These are phyloP conservation scores for Podaxis sp. DNA, from an alignment of 768 basidiomycete genomes.

Conservation along the genomic window DNA sequence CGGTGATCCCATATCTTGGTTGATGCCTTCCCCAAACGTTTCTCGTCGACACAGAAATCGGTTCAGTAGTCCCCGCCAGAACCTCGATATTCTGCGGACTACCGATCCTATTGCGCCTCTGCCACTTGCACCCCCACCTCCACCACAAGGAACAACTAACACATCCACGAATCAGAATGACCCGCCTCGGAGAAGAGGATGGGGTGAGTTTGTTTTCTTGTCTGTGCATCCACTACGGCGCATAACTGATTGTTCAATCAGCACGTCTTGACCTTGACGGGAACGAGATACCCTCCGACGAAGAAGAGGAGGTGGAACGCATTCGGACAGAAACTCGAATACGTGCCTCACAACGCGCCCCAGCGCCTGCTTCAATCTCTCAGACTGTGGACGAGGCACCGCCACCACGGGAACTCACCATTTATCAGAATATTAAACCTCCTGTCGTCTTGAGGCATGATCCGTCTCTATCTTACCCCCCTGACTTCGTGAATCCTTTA, in stretches of 20 bases:
- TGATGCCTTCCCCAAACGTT: constrained; percentile 23
- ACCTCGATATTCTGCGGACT: background rate
- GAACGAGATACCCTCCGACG: constrained; percentile 61
- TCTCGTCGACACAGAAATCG: constrained; percentile 13
- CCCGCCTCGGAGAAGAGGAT: constrained; percentile 38
- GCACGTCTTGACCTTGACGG: constrained; percentile 58
- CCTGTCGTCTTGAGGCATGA: constrained; percentile 15
- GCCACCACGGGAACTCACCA: constrained; percentile 6
- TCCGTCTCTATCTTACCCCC: constrained; percentile 15
- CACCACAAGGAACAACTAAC: constrained; percentile 1
- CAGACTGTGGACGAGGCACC: background rate
- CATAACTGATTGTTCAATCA: constrained; percentile 19
- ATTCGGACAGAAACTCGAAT: constrained; percentile 48
- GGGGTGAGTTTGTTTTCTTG: constrained; percentile 37
- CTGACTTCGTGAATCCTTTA: constrained; percentile 43
- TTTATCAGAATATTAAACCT: constrained; percentile 11
- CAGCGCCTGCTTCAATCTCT: constrained; percentile 11
- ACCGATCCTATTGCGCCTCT: constrained; percentile 2
- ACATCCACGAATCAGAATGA: constrained; percentile 1
- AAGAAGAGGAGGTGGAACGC: constrained; percentile 61
- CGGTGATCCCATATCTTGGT: constrained; percentile 33
- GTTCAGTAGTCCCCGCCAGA: constrained; percentile 9
- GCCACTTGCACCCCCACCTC: background rate
- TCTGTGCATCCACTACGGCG: constrained; percentile 11
- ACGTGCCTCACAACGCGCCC: constrained; percentile 25